A percentile compares a stretch with the other conserved stretches of the same genome.
Evolutionary conservation across 495 filamentous ascomycete genomes (phyloP).

Genomic region (Penicillium pancosmium): DNA sequence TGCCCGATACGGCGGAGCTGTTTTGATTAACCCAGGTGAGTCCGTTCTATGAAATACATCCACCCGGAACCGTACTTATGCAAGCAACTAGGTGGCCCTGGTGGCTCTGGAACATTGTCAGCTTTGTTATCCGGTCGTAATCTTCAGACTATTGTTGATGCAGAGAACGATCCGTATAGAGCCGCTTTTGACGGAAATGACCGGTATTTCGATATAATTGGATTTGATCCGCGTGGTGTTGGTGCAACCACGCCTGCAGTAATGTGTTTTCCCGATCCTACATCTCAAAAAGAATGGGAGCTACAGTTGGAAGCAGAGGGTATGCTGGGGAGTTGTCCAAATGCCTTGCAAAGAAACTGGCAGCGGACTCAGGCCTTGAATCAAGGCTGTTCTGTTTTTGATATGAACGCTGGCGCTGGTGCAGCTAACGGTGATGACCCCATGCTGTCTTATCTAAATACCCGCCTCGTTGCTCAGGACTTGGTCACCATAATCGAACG

Average conservation of each 20-base stretch:
- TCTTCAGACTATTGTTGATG: conserved; percentile 48
- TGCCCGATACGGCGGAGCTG: conserved; percentile 47
- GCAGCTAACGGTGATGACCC: conserved; percentile 27
- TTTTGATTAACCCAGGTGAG: conserved; percentile 51
- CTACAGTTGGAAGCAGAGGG: conserved; percentile 44
- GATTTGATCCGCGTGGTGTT: conserved; percentile 59
- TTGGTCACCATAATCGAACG: conserved; percentile 56
- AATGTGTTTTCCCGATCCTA: conserved; percentile 50
- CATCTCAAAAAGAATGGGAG: conserved; percentile 43
- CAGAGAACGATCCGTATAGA: conserved; percentile 29
- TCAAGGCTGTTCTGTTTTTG: conserved; percentile 36
- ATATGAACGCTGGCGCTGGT: conserved; percentile 30
- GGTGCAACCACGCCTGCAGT: conserved; percentile 51
- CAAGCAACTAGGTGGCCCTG: conserved; percentile 46
- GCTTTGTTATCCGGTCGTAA: conserved; percentile 35
- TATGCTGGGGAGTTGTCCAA: conserved; percentile 39
- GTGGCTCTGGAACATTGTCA: conserved; percentile 49
- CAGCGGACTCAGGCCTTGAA: conserved; percentile 50
- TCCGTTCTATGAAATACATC: neutral
- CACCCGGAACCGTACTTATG: neutral
- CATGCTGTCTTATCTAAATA: conserved; percentile 52
- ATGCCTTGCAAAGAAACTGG: conserved; percentile 48
- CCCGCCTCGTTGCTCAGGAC: conserved; percentile 49
- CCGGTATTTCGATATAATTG: conserved; percentile 58
- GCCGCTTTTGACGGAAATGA: conserved; percentile 9